A percentile compares a stretch with the other conserved stretches of the same genome.
Conservation (phyloP, 495 filamentous ascomycete genomes). For the Trichocladium antarcticum region DNA sequence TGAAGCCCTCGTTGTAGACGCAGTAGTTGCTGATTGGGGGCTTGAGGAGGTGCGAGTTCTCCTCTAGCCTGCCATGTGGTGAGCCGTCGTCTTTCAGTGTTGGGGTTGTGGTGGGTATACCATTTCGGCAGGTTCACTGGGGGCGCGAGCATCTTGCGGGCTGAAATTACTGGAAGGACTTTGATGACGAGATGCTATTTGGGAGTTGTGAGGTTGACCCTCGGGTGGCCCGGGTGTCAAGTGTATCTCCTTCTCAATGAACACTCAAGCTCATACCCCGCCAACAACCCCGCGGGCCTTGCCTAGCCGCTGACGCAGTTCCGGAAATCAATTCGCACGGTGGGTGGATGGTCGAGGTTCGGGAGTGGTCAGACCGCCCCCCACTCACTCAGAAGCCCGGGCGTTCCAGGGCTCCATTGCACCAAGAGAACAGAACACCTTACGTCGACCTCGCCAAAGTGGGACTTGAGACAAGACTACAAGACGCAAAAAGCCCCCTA, state of each 20-base stretch:
- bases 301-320: background rate
- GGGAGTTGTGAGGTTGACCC: background rate
- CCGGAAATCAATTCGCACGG: background rate
- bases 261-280: background rate
- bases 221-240: background rate
- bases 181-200: background rate
- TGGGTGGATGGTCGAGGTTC: too few species aligned
- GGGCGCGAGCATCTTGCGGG: constrained; percentile 33
- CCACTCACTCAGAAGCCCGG: too few species aligned
- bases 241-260: too few species aligned
- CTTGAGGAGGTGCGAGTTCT: constrained; percentile 85
- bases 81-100: constrained; percentile 1
- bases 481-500: too few species aligned
- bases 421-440: too few species aligned
- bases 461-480: too few species aligned
- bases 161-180: too few species aligned
- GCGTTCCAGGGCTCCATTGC: too few species aligned
- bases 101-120: constrained; percentile 32
- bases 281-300: background rate
- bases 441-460: too few species aligned
- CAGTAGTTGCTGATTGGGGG: constrained; percentile 97
- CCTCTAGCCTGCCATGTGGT: constrained; percentile 58
- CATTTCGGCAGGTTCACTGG: constrained; percentile 80
- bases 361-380: too few species aligned
- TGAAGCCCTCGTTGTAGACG: constrained; percentile 72